Evolutionary conservation across 2,329 filamentous ascomycete species (phyloP).

Genomic region (Knoxdaviesia proteae): DNA sequence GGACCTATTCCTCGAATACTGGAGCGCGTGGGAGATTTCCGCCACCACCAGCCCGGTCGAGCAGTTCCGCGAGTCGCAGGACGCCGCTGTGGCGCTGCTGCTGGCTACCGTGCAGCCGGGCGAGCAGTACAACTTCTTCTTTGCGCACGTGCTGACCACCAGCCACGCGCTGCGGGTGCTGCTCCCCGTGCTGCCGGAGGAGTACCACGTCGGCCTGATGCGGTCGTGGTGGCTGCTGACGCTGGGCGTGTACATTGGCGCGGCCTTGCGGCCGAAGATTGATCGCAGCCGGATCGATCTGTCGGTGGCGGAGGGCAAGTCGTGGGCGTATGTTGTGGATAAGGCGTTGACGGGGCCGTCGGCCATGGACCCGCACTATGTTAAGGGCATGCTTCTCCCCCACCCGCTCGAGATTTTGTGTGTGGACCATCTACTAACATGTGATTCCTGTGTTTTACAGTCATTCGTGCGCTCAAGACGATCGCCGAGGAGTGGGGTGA

Average conservation of each 20-base stretch:
- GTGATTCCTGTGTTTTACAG: conserved; percentile 14
- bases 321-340: conserved; percentile 59
- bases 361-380: conserved; percentile 59
- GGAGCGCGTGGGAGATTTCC: conserved; percentile 62
- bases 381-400: conserved; percentile 41
- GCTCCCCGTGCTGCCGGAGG: conserved; percentile 52
- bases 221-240: conserved; percentile 81
- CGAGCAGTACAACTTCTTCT: conserved; percentile 61
- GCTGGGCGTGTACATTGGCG: conserved; percentile 49
- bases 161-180: conserved; percentile 79
- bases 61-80: conserved; percentile 55
- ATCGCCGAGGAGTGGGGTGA: conserved; percentile 58
- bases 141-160: conserved; percentile 64
- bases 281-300: conserved; percentile 39
- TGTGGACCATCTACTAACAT: not conserved
- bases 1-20: conserved; percentile 59
- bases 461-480: conserved; percentile 53
- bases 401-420: too few species aligned
- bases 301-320: conserved; percentile 38
- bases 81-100: conserved; percentile 38
- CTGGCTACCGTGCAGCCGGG: conserved; percentile 36
- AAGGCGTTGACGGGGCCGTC: conserved; percentile 48
- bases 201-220: conserved; percentile 53
- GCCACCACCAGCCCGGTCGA: conserved; percentile 34
- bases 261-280: conserved; percentile 52